Base-by-base conservation (phyloP, 805 yeast genomes). In the Starmerella kuoi region DNA sequence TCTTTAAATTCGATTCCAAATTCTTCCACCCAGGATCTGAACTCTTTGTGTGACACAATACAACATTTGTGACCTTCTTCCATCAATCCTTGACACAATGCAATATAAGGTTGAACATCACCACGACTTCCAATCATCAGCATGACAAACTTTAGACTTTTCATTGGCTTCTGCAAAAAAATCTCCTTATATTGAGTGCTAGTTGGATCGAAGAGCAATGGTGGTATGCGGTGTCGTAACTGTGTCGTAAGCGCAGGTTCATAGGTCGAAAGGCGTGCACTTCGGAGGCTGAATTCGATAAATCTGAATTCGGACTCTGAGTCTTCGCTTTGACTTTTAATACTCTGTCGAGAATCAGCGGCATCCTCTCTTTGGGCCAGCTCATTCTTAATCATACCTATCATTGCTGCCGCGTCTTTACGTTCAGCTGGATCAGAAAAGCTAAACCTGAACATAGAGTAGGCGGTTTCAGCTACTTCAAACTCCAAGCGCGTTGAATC, bases 71-170 rank as follows among this genome's bases (percentile, higher is more conserved):
- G 96, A 0, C 96, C 96, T 51, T 88, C 95, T 20, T 64, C 66
- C 36, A 74, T 60, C 33, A 88, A 65, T 0, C 87, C 94, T 50
- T 76, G 75, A 0, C 84, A 91, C n/a, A 88, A 62, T 0, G 96
- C 88, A 50, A 88, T 80, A 58, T 86, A 88, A 0, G 97, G 97
- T 61, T 88, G 97, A 5, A 88, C 96, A 61, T 88, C 97, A 26
- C 97, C 97, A 45, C 97, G 69, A 0, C 95, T 85, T 0, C 97
- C 97, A 53, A 88, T 88, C 0, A 96, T 88, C 44, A 88, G 61
- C 37, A 85, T 63, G 0, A 81, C 77, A 54, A 87, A 72, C 23
- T 69, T 70, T 52, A 70, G 71, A 2, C 74, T 61, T 38, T 72
- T 67, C 1, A 67, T 56, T 0, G 94, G 81, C 43, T 64, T 67